Base-by-base conservation (phyloP, 148 eudicot species). In the Talinum fruticosum region DNA sequence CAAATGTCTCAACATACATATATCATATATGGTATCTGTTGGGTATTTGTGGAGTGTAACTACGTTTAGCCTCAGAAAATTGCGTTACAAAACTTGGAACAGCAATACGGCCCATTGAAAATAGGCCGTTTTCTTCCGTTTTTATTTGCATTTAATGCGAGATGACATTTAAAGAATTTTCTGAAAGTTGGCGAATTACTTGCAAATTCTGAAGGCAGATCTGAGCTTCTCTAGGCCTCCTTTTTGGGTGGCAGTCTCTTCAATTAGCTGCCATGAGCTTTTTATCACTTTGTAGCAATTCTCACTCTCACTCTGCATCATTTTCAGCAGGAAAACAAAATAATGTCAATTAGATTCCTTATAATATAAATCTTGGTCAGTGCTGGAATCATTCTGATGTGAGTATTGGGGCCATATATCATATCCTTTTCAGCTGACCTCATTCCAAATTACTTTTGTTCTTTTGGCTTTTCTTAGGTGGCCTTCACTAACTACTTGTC, bases 251-350 rank as follows among this genome's bases (percentile, higher is more conserved):
- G 90, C 93, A 0, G 89, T 90, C 71, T 86, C 88, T 84, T 87
- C 90, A 71, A 93, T 90, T 81, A 87, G 76, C 73, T 84, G 51
- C 98, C 98, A 93, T 72, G 98, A 93, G 44, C 85, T 86, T 80
- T 90, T 93, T 62, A 91, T 91, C 82, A 90, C 97, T 80, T 89
- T 78, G 79, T 93, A 93, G 74, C 98, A 93, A 53, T 86, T 87
- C 82, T 91, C 90, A 66, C 94, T 91, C 47, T 87, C 93, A 79
- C 94, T 86, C 97, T 93, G 72, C 18, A 64, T 62, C 66, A 62
- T 62, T 62, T 57, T 57, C 64, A 57, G 4, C n/a, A 51, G 28
- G 3, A 59, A n/a, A 8, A 59, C 29, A 62, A 24, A 62, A 12
- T 57, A 57, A 57, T 6, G n/a, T 8, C 32, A 62, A 62, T 62